phyloP scores from a whole-genome alignment of 192 early-diverging fungal genomes.

The Linnemannia elongata region DNA sequence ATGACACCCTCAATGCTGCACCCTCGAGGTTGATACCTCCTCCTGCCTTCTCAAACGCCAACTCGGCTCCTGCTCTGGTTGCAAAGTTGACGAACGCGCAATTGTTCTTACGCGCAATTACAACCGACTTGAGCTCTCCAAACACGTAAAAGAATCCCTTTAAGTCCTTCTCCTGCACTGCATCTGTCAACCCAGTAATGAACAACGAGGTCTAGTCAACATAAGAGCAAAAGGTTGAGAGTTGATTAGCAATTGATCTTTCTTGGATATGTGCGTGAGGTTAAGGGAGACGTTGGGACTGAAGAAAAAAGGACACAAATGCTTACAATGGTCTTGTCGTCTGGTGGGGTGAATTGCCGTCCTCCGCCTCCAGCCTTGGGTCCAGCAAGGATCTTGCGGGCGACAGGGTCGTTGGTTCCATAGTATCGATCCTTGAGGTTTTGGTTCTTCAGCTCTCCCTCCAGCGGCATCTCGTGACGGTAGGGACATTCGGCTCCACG shows the following conservation, averaged over 20 bases:
- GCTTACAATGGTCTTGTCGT: slow-evolving; percentile 81
- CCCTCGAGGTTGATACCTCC: slow-evolving; percentile 82
- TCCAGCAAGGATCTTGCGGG: slow-evolving; percentile 80
- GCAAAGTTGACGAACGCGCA: slow-evolving; percentile 95
- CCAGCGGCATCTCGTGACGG: slow-evolving; percentile 92
- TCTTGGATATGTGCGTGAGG: neutral
- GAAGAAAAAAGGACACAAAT: neutral
- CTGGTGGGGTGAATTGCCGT: slow-evolving; percentile 72
- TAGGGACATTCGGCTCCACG: slow-evolving; percentile 97
- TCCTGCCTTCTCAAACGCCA: slow-evolving; percentile 79
- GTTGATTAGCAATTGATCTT: neutral
- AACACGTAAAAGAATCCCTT: slow-evolving; percentile 81
- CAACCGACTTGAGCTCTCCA: slow-evolving; percentile 92
- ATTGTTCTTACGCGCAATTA: slow-evolving; percentile 81
- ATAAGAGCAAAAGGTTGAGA: neutral
- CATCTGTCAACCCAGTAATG: slow-evolving; percentile 82
- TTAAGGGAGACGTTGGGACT: slow-evolving; percentile 6
- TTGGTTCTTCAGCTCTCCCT: slow-evolving; percentile 88
- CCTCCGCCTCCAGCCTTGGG: slow-evolving; percentile 66
- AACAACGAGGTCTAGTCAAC: slow-evolving; percentile 81
- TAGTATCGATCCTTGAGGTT: slow-evolving; percentile 97
- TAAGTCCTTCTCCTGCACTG: slow-evolving; percentile 80
- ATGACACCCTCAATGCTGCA: slow-evolving; percentile 79
- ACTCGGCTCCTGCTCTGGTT: slow-evolving; percentile 85
- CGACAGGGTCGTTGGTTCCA: slow-evolving; percentile 95